These are phyloP conservation scores for Primulina eburnea DNA, from an alignment of 257 asterid genomes.

Conservation along the genomic window DNA sequence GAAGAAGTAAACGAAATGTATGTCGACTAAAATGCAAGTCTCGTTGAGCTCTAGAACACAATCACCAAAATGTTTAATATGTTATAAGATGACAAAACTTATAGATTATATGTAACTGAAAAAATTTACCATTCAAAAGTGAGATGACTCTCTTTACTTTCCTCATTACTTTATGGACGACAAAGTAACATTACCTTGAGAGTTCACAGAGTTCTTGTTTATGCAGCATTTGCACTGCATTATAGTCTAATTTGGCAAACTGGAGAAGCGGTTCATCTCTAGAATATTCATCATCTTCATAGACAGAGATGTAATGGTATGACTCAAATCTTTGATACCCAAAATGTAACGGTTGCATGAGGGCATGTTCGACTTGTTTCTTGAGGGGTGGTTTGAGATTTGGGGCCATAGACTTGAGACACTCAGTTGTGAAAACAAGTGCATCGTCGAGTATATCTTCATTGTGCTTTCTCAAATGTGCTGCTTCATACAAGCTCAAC, in stretches of 20 bases:
- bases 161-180: too few species aligned
- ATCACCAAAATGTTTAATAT: too few species aligned
- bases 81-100: too few species aligned
- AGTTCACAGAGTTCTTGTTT: conserved; percentile 19
- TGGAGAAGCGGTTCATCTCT: conserved; percentile 11
- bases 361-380: conserved; percentile 21
- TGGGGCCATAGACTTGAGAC: conserved; percentile 24
- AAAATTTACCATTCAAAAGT: too few species aligned
- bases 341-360: conserved; percentile 20
- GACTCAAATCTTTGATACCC: conserved; percentile 19
- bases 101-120: too few species aligned
- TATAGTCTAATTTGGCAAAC: conserved; percentile 32
- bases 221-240: conserved; percentile 19
- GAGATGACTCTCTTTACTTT: too few species aligned
- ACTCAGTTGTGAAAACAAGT: conserved; percentile 13
- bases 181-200: conserved; percentile 13
- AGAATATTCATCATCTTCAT: conserved; percentile 9
- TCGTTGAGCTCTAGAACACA: too few species aligned
- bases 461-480: conserved; percentile 28
- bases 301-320: background rate
- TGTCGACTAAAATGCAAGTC: too few species aligned
- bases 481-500: conserved; percentile 31
- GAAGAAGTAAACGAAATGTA: too few species aligned
- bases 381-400: conserved; percentile 18
- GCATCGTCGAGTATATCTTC: conserved; percentile 32